Evolutionary conservation across 1,284 basidiomycete genomes (phyloP), one percentile per base, ranked within the genome.

Genomic region (Cutaneotrichosporon dermatis): DNA sequence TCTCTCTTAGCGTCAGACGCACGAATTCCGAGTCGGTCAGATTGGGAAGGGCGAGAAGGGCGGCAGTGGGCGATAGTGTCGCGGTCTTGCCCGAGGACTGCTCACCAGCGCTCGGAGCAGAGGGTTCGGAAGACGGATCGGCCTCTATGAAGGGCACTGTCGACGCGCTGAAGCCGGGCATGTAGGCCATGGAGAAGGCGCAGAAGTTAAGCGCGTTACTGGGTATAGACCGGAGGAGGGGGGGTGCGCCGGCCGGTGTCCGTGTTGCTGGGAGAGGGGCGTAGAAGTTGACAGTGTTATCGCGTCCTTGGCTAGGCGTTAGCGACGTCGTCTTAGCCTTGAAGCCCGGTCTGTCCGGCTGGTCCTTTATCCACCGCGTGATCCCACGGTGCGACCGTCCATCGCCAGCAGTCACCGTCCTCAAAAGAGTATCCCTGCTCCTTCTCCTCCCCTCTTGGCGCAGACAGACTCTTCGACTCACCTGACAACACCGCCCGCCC

Each of bases 191-290:
- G 4, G 86, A 84, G 72, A 94, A 92, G 1, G 86, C 84, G 76
- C 92, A 94, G 71, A 89, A 95, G 73, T 94, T 95, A 63, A 95
- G 81, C 2, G 91, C 85, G 73, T 95, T 96, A 59, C 92, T 86
- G 68, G 90, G 88, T 75, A 95, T 79, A 0, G 87, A 87, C 64
- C 85, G 86, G 3, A 77, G 69, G 6, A 89, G 71, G 1, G 40
- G 16, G 6, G 41, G 51, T 9, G 40, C 41, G n/a, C 51, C 35
- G 80, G 79, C 10, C 79, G 82, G 2, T 82, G 79, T 50, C 82
- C 70, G 2, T 81, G 76, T 83, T 1, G 69, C 70, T 36, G 25
- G 25, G 25, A 25, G 25, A 25, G 69, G 71, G 37, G 66, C 66
- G 56, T 78, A 69, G 33, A 79, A 68, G 49, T 71, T 70, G 11